phyloP scores from a whole-genome alignment of 441 rosid species.

The Pelargonium myrrhifolium region DNA sequence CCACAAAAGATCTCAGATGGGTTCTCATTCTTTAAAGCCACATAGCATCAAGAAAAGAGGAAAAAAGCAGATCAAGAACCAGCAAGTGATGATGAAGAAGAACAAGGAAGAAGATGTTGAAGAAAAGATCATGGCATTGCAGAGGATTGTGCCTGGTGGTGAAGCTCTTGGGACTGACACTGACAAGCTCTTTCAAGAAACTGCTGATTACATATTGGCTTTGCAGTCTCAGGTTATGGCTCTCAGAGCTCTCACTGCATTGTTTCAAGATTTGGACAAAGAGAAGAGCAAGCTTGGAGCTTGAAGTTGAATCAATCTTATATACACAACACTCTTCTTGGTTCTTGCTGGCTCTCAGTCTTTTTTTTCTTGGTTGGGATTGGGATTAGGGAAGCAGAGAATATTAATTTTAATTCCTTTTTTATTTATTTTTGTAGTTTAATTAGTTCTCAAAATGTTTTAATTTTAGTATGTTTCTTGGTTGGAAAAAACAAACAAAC shows the following conservation, averaged over 20 bases:
- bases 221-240: slow-evolving; percentile 54
- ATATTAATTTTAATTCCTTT: too few relatives aligned
- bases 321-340: too few relatives aligned
- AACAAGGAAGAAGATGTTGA: slow-evolving; percentile 34
- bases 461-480: too few relatives aligned
- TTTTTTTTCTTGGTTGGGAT: too few relatives aligned
- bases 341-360: too few relatives aligned
- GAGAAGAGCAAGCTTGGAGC: slow-evolving; percentile 51
- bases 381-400: too few relatives aligned
- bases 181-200: slow-evolving; percentile 56
- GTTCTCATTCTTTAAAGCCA: slow-evolving; percentile 25
- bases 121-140: slow-evolving; percentile 51
- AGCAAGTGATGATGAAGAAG: slow-evolving; percentile 22
- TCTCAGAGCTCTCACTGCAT: slow-evolving; percentile 40
- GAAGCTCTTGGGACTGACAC: slow-evolving; percentile 40
- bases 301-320: slow-evolving; percentile 12
- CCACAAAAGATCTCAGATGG: slow-evolving; percentile 11
- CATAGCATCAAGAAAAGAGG: slow-evolving; percentile 19
- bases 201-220: slow-evolving; percentile 54
- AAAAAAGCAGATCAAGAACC: slow-evolving; percentile 14
- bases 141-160: slow-evolving; percentile 72
- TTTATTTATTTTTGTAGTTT: too few relatives aligned
- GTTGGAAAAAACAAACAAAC: too few relatives aligned
- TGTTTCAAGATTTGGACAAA: slow-evolving; percentile 45
- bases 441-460: too few relatives aligned